Conservation (phyloP, 176 grass and related monocot species). For the Miscanthus lutarioriparius region DNA sequence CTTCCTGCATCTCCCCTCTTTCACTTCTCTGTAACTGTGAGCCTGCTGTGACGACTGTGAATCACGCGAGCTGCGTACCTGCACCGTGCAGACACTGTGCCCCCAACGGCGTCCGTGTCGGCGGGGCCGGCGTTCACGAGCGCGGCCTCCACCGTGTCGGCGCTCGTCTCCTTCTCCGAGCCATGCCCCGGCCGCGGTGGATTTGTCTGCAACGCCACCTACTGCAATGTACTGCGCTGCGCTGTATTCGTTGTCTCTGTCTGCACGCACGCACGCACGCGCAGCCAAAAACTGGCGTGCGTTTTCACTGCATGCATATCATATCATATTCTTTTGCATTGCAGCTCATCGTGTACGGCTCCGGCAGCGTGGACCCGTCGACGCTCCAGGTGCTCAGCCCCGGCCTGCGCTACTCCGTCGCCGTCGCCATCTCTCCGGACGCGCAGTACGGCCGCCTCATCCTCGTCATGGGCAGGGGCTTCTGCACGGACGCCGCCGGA, state of each 20-base stretch:
- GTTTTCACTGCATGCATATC: too few relatives aligned
- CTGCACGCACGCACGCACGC: neutral
- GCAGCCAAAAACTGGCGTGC: neutral
- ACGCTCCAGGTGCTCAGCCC: slow-evolving; percentile 59
- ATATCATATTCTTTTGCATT: neutral
- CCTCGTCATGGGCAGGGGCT: slow-evolving; percentile 68
- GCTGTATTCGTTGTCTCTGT: neutral
- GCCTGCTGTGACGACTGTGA: neutral
- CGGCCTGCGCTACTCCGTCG: slow-evolving; percentile 54
- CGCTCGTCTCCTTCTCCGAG: slow-evolving; percentile 72
- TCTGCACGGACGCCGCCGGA: slow-evolving; percentile 75
- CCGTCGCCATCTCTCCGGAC: slow-evolving; percentile 45
- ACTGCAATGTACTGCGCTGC: slow-evolving; percentile 57
- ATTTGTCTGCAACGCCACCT: slow-evolving; percentile 60
- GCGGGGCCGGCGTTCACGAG: slow-evolving; percentile 63
- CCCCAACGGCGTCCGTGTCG: slow-evolving; percentile 71
- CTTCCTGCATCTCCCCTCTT: too few relatives aligned
- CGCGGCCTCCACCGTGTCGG: slow-evolving; percentile 44
- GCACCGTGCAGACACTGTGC: slow-evolving; percentile 64
- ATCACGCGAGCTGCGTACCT: neutral
- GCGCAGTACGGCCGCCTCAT: slow-evolving; percentile 70
- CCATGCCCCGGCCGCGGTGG: slow-evolving; percentile 67
- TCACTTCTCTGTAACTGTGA: too few relatives aligned
- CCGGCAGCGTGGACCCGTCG: slow-evolving; percentile 65
- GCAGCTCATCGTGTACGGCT: slow-evolving; percentile 84